Evolutionary conservation across 2,329 filamentous ascomycete species (phyloP), one percentile per base, ranked within the genome.

Genomic region (Xylaria sp.): DNA sequence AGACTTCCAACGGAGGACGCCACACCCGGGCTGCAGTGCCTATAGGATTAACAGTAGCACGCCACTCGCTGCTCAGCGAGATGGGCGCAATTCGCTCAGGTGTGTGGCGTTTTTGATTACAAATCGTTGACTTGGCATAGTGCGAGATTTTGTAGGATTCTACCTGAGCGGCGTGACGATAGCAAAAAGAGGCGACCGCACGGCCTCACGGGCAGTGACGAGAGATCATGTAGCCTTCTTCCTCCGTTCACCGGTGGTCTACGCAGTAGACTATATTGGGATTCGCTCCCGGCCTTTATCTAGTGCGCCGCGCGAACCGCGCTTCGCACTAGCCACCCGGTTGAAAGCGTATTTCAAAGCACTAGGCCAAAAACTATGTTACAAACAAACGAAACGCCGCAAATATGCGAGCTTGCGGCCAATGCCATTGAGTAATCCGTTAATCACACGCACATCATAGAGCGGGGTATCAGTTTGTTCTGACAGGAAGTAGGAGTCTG

Each of bases 291-390:
- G 28, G 2, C 48, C 48, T n/a, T n/a, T 34, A n/a, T n/a, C 36
- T 39, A 39, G 36, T 15, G 36, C 36, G 13, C 36, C 13, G 36
- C 15, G 28, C 46, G 43, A 25, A 10, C 25, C 43, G 41, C n/a
- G n/a, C 41, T 10, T 23, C n/a, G 23, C 43, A 46, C 43, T 46
- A 52, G 46, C 23, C 12, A 15, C 46, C 12, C 20, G n/a, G 25
- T 13, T 32, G 48, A 23, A 48, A 45, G 41, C 7, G 41, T 23
- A 45, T 45, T 45, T 45, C n/a, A 78, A 53, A 86, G 71, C 10
- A 83, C 63, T 39, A 62, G 25, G 9, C 68, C 62, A 36, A 58
- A 59, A 2, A 78, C 71, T 13, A 83, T 41, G 69, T 86, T 84
- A 56, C 80, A 83, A 18, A 80, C 52, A 1, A 83, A 62, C 15